phyloP scores from a whole-genome alignment of 2,329 filamentous ascomycete species.

The Mycosphaerelloides madeirae region DNA sequence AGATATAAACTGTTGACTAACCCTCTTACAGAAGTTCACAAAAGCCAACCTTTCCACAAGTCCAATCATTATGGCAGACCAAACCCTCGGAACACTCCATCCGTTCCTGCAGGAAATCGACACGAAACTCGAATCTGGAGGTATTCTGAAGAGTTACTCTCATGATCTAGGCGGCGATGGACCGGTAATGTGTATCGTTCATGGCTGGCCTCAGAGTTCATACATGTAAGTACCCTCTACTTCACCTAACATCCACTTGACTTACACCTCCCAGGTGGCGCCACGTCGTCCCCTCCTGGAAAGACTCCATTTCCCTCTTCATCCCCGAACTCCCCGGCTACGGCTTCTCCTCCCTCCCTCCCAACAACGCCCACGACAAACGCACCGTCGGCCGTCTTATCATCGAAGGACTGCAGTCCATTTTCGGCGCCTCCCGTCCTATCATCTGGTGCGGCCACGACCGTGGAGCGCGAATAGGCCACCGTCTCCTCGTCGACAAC shows the following conservation, averaged over 20 bases:
- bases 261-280: slow-evolving; percentile 22
- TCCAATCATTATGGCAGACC: slow-evolving; percentile 19
- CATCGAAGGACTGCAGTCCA: slow-evolving; percentile 35
- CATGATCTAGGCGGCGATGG: slow-evolving; percentile 32
- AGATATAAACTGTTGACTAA: no score
- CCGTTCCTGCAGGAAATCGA: slow-evolving; percentile 27
- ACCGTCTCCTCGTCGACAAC: slow-evolving; percentile 45
- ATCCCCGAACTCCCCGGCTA: slow-evolving; percentile 47
- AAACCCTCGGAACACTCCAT: slow-evolving; percentile 26
- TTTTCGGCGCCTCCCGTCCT: slow-evolving; percentile 31
- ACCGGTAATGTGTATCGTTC: slow-evolving; percentile 41
- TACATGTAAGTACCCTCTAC: slow-evolving; percentile 24
- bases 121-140: slow-evolving; percentile 26
- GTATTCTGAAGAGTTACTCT: slow-evolving; percentile 31
- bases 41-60: neutral
- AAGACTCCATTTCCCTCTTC: slow-evolving; percentile 41
- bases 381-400: slow-evolving; percentile 40
- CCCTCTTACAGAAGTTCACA: no score
- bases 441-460: slow-evolving; percentile 49
- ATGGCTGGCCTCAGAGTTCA: slow-evolving; percentile 45
- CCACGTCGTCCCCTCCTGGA: slow-evolving; percentile 36
- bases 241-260: neutral
- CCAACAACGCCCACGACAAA: slow-evolving; percentile 34
- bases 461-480: slow-evolving; percentile 47
- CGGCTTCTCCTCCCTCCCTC: slow-evolving; percentile 38